Conservation (phyloP, 768 basidiomycete genomes). For the Mycena rosella region DNA sequence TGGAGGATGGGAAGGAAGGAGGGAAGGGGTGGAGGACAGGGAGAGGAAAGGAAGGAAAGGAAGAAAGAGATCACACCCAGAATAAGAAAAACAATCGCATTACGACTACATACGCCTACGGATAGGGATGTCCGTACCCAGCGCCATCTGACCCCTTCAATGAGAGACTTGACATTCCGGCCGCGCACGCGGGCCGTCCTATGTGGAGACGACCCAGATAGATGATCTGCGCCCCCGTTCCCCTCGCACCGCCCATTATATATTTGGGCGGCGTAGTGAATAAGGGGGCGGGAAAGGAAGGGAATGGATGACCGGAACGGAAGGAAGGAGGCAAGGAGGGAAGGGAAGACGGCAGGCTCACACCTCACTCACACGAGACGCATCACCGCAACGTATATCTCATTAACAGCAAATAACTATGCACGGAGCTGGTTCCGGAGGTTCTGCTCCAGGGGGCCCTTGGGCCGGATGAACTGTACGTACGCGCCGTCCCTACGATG, state of each 20-base stretch:
- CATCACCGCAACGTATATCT: conserved; percentile 4
- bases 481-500: conserved; percentile 88
- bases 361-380: not conserved
- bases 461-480: conserved; percentile 92
- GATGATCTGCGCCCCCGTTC: conserved; percentile 83
- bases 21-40: too few species aligned
- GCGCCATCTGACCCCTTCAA: too few species aligned
- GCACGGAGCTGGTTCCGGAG: conserved; percentile 86
- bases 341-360: too few species aligned
- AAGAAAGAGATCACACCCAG: too few species aligned
- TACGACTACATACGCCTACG: too few species aligned
- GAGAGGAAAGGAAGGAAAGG: too few species aligned
- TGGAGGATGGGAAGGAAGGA: not conserved
- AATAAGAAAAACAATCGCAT: too few species aligned
- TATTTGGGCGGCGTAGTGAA: conserved; percentile 79
- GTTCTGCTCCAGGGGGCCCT: conserved; percentile 89
- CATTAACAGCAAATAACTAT: conserved; percentile 49
- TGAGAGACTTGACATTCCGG: too few species aligned
- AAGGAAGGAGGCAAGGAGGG: not conserved
- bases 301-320: not conserved
- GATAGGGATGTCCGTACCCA: too few species aligned
- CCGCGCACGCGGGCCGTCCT: too few species aligned
- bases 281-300: conserved; percentile 61
- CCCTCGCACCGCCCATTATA: conserved; percentile 73
- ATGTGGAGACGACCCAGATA: not conserved